A percentile compares a stretch with the other conserved stretches of the same genome.
Conservation (phyloP, 352 stramenopile genomes). For the Phytopythium kandeliae region DNA sequence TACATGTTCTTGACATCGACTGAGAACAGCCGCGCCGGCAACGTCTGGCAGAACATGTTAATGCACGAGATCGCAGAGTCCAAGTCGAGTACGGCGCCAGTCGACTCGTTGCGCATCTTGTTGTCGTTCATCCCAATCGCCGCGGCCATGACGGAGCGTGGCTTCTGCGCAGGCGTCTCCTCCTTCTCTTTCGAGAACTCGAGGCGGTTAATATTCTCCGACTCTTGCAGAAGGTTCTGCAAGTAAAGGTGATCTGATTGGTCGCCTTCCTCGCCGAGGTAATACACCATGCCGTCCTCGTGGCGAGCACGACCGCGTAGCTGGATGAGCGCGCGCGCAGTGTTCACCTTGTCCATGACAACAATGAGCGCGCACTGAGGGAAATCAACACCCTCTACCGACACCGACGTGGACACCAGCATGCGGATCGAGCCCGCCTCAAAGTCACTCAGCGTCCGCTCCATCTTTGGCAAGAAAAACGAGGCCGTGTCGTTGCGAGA, state of each 20-base stretch:
- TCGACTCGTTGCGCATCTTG: slow-evolving; percentile 37
- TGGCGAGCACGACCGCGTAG: slow-evolving; percentile 68
- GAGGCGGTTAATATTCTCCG: slow-evolving; percentile 47
- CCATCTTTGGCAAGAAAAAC: slow-evolving; percentile 51
- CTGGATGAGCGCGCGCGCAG: slow-evolving; percentile 63
- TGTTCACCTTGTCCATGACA: slow-evolving; percentile 48
- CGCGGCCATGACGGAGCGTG: slow-evolving; percentile 39
- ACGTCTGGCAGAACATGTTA: slow-evolving; percentile 75
- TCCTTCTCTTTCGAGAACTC: slow-evolving; percentile 66
- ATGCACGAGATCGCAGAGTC: slow-evolving; percentile 69
- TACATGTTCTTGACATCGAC: slow-evolving; percentile 56
- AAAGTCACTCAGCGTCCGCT: slow-evolving; percentile 47
- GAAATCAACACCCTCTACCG: slow-evolving; percentile 76
- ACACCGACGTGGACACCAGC: slow-evolving; percentile 74
- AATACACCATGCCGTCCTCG: slow-evolving; percentile 71
- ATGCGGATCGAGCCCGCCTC: slow-evolving; percentile 47
- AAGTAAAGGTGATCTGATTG: slow-evolving; percentile 40
- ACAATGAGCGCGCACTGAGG: slow-evolving; percentile 65
- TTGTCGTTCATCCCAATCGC: slow-evolving; percentile 28
- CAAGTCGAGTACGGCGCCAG: slow-evolving; percentile 62
- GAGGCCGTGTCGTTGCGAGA: slow-evolving; percentile 48
- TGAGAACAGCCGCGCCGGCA: slow-evolving; percentile 47
- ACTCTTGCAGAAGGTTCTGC: slow-evolving; percentile 33
- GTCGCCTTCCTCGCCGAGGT: slow-evolving; percentile 53
- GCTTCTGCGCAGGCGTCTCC: slow-evolving; percentile 49